Conservation (phyloP, 495 filamentous ascomycete genomes). For the Penicillium atrosanguineum region DNA sequence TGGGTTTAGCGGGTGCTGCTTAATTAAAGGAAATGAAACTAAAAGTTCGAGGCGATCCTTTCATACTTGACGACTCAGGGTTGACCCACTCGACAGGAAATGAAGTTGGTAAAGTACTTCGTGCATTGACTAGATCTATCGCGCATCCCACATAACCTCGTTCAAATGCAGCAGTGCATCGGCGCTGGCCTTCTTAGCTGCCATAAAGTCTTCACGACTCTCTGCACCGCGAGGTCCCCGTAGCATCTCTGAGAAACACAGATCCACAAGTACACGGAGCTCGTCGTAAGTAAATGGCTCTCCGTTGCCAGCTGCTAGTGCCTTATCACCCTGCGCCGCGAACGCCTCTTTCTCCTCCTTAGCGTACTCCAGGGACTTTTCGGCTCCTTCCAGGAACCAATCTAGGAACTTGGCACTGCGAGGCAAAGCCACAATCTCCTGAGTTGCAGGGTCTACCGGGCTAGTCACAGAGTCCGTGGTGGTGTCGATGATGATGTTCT, state of each 20-base stretch:
- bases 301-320: slow-evolving; percentile 38
- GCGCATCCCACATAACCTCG: slow-evolving; percentile 73
- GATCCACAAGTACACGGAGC: slow-evolving; percentile 75
- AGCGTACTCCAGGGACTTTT: slow-evolving; percentile 62
- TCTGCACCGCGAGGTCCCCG: slow-evolving; percentile 53
- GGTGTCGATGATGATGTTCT: slow-evolving; percentile 65
- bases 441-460: slow-evolving; percentile 6
- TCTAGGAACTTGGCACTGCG: slow-evolving; percentile 74
- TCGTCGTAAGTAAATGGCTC: slow-evolving; percentile 75
- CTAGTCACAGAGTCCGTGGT: slow-evolving; percentile 6
- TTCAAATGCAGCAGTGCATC: slow-evolving; percentile 72
- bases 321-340: slow-evolving; percentile 33
- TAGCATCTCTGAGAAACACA: slow-evolving; percentile 81
- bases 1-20: slow-evolving; percentile 15
- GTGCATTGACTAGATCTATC: slow-evolving; percentile 19
- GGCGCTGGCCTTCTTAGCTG: slow-evolving; percentile 71
- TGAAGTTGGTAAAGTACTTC: neutral
- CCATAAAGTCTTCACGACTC: slow-evolving; percentile 68
- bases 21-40: slow-evolving; percentile 13
- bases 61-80: neutral
- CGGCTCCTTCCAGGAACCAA: slow-evolving; percentile 74
- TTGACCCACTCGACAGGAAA: neutral
- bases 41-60: slow-evolving; percentile 6
- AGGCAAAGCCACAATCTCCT: slow-evolving; percentile 61
- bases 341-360: slow-evolving; percentile 52